These are phyloP conservation scores for Mortierella alpina DNA, from an alignment of 192 early-diverging fungal species.

Conservation along the genomic window DNA sequence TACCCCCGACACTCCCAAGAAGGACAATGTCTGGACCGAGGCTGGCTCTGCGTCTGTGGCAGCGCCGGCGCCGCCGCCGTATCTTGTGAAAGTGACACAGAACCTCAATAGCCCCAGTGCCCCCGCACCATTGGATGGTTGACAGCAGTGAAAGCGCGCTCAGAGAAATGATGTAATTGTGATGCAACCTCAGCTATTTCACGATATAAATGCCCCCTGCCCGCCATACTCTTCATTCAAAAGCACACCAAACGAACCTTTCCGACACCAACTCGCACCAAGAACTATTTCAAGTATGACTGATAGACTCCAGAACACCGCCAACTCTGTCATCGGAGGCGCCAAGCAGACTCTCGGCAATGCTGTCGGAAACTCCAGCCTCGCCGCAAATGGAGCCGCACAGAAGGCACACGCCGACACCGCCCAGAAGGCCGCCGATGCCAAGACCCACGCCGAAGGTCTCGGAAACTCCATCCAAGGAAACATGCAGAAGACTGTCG, in stretches of 20 bases:
- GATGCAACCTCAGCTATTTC: no score
- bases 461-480: slow-evolving; percentile 14
- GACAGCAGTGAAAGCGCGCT: no score
- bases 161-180: no score
- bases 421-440: slow-evolving; percentile 8
- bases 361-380: slow-evolving; percentile 11
- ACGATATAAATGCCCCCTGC: background rate
- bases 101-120: no score
- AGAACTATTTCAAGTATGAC: slow-evolving; percentile 8
- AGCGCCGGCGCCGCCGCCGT: no score
- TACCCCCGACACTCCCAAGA: no score
- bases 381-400: slow-evolving; percentile 11
- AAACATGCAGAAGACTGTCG: slow-evolving; percentile 14
- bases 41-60: no score
- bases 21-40: no score
- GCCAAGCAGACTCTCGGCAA: slow-evolving; percentile 25
- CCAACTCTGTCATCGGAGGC: slow-evolving; percentile 29
- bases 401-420: slow-evolving; percentile 19
- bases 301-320: slow-evolving; percentile 17
- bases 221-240: background rate
- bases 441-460: slow-evolving; percentile 15
- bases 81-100: no score
- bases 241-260: background rate
- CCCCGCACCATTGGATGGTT: no score
- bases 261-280: background rate